Conservation (phyloP, 2,329 filamentous ascomycete species). For the Aspergillus tubingensis region DNA sequence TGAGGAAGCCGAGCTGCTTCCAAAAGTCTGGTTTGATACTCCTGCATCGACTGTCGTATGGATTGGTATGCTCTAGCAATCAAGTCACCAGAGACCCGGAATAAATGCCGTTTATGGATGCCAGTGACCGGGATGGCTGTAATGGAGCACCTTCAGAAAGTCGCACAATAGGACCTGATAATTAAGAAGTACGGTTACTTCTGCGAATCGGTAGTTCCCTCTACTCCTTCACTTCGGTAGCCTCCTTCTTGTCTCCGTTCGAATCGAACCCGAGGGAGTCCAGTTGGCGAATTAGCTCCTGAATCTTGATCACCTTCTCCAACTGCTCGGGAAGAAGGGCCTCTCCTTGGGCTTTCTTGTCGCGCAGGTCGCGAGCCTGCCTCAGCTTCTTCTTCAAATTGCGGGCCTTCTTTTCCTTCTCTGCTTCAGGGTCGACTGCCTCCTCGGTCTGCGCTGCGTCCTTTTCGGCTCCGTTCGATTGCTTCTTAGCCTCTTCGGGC, state of each 20-base stretch:
- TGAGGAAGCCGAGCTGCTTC: neutral
- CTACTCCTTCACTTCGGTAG: slow-evolving; percentile 16
- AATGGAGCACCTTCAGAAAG: neutral
- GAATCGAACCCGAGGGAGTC: slow-evolving; percentile 80
- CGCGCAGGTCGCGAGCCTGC: slow-evolving; percentile 85
- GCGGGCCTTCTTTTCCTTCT: slow-evolving; percentile 89
- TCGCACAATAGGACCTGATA: neutral
- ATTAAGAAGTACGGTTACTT: neutral
- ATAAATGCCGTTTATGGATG: neutral
- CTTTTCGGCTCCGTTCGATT: slow-evolving; percentile 29
- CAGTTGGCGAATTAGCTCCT: slow-evolving; percentile 85
- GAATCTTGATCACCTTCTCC: slow-evolving; percentile 96
- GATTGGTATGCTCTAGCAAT: neutral
- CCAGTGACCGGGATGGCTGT: neutral
- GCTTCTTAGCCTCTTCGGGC: slow-evolving; percentile 25
- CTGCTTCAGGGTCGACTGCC: slow-evolving; percentile 67
- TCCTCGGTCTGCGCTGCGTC: slow-evolving; percentile 27
- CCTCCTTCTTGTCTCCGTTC: slow-evolving; percentile 66
- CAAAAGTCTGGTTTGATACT: neutral
- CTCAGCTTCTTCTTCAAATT: slow-evolving; percentile 93
- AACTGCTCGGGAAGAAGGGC: slow-evolving; percentile 88
- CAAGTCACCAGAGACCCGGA: neutral
- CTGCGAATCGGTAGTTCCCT: neutral
- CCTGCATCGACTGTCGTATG: neutral
- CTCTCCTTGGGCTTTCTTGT: slow-evolving; percentile 86